A percentile compares a stretch with the other conserved stretches of the same genome.
Conservation (phyloP, 208 protist genomes). For the Blechomonas ayalai region DNA sequence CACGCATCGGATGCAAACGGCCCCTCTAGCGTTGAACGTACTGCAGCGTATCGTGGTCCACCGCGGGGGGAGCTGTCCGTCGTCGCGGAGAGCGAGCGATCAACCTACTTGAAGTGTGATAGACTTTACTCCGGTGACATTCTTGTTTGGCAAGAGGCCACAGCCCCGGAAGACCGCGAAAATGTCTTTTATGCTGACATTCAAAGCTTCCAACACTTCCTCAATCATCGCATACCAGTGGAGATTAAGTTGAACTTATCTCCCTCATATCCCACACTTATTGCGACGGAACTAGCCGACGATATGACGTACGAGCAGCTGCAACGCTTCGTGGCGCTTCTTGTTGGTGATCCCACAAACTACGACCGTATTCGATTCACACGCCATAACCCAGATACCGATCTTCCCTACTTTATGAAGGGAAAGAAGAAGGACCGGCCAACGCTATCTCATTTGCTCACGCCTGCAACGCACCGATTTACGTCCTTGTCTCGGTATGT, state of each 20-base stretch:
- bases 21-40: too few species aligned
- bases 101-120: slow-evolving; percentile 31
- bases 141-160: slow-evolving; percentile 55
- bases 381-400: slow-evolving; percentile 78
- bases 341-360: slow-evolving; percentile 56
- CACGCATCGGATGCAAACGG: too few species aligned
- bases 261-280: slow-evolving; percentile 56
- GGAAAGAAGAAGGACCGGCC: slow-evolving; percentile 58
- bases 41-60: too few species aligned
- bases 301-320: slow-evolving; percentile 89
- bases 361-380: slow-evolving; percentile 85
- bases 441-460: slow-evolving; percentile 63
- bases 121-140: slow-evolving; percentile 57
- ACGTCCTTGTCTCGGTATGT: slow-evolving; percentile 42
- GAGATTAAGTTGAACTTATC: slow-evolving; percentile 65
- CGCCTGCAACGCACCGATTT: slow-evolving; percentile 37
- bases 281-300: slow-evolving; percentile 58
- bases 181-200: slow-evolving; percentile 79
- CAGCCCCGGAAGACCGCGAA: slow-evolving; percentile 26
- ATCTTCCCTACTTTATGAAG: slow-evolving; percentile 86
- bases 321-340: slow-evolving; percentile 68
- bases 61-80: slow-evolving; percentile 21
- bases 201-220: slow-evolving; percentile 75
- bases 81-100: slow-evolving; percentile 38
- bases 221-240: slow-evolving; percentile 54